A percentile compares a stretch with the other conserved stretches of the same genome.
Evolutionary conservation across 2,329 filamentous ascomycete species (phyloP).

Genomic region (Monosporascus sp.): DNA sequence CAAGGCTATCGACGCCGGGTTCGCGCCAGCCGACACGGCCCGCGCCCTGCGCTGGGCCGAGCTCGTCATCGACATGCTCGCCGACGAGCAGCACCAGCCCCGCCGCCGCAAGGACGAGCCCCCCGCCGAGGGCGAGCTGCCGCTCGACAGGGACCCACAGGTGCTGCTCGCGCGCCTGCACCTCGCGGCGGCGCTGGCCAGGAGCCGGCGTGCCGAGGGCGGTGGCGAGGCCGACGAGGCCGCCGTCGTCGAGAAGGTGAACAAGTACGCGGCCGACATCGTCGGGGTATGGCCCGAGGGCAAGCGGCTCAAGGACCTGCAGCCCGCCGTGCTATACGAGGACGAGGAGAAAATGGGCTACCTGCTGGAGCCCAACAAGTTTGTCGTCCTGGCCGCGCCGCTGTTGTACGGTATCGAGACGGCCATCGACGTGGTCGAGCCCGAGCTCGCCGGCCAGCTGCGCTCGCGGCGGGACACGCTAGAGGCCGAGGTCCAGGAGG

Average conservation of each 20-base stretch:
- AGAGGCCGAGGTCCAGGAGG: constrained; percentile 29
- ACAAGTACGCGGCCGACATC: constrained; percentile 32
- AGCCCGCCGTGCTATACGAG: constrained; percentile 28
- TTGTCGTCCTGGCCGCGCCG: constrained; percentile 29
- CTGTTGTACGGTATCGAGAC: constrained; percentile 40
- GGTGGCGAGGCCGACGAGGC: neutral
- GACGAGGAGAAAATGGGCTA: constrained; percentile 24
- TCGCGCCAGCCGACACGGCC: constrained; percentile 29
- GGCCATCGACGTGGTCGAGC: constrained; percentile 37
- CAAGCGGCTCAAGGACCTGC: constrained; percentile 30
- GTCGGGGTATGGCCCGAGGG: constrained; percentile 36
- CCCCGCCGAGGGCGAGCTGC: constrained; percentile 14
- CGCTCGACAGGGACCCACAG: constrained; percentile 38
- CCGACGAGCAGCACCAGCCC: constrained; percentile 35
- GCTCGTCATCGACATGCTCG: constrained; percentile 44
- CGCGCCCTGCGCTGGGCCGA: constrained; percentile 42
- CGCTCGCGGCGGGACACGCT: constrained; percentile 34
- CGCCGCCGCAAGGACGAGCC: constrained; percentile 8
- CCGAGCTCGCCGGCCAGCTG: constrained; percentile 32
- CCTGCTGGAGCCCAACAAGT: constrained; percentile 29
- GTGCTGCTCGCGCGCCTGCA: constrained; percentile 37
- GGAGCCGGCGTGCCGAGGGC: constrained; percentile 6
- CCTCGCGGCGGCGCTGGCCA: constrained; percentile 35
- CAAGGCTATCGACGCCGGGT: constrained; percentile 35
- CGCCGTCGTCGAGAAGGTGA: constrained; percentile 27